Evolutionary conservation across 495 filamentous ascomycete genomes (phyloP), one percentile per base, ranked within the genome.

Genomic region (Paragyromitra xinjiangensis): DNA sequence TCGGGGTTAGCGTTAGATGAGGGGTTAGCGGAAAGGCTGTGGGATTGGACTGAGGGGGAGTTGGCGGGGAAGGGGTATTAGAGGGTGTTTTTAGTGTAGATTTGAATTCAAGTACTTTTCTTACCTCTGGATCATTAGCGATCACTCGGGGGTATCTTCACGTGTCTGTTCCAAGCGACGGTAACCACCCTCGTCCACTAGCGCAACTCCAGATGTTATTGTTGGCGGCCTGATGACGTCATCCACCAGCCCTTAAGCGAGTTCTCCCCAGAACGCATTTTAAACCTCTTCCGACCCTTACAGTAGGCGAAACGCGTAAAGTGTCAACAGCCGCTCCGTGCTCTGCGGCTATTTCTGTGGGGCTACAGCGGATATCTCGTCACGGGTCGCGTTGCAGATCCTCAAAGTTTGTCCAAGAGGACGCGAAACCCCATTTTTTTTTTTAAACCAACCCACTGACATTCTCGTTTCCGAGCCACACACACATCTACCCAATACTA

Each of bases 1-100:
- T 84, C 80, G 50, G 77, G 80, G 59, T 82, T 82, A 61, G 86
- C 84, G 6, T 83, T 78, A 44, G 84, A 92, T 78, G 82, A 81
- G 2, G 85, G 84, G 19, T 74, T 91, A 77, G 88, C 85, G 5
- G 79, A 71, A 50, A 84, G 83, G 78, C 80, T 92, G 51, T 92
- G 89, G 89, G 88, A 89, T 9, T 92, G 88, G 89, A 91, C 90
- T 0, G 87, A 90, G 78, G 82, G 79, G 40, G 87, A 89, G 71
- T 83, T 90, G 75, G 80, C 83, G 73, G 78, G 58, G 39, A 76
- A 76, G 39, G 81, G 80, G 8, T 82, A 75, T 69, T 81, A 51
- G 26, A 16, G 3, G 19, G 16, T 19, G 29, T 22, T 45, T 14
- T 14, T 45, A 9, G 8, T 45, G 7, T 45, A 8, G 29, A 34